These are phyloP conservation scores for Trametes sanguinea DNA, from an alignment of 768 basidiomycete genomes.

Conservation along the genomic window DNA sequence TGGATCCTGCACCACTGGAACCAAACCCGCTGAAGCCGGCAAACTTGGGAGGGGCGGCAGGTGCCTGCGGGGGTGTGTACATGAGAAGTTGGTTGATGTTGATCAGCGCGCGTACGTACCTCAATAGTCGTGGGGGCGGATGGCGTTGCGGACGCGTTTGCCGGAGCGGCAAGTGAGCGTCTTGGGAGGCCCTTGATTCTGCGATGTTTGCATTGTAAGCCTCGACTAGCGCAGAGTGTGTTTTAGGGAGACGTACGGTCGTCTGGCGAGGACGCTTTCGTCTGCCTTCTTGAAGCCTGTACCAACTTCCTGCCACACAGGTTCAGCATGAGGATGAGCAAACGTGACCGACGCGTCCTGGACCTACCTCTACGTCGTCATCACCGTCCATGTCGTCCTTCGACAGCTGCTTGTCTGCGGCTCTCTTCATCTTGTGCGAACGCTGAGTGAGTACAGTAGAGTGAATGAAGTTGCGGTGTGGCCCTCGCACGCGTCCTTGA, in stretches of 20 bases:
- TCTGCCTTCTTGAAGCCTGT: constrained; percentile 62
- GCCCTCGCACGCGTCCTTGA: constrained; percentile 10
- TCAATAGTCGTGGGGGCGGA: constrained; percentile 1
- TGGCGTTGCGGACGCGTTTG: constrained; percentile 20
- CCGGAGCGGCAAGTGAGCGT: constrained; percentile 34
- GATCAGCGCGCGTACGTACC: constrained; percentile 28
- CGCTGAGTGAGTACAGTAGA: not conserved
- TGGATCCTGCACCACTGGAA: constrained; percentile 36
- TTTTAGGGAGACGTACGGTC: constrained; percentile 49
- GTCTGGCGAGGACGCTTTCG: constrained; percentile 51
- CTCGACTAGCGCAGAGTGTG: not conserved
- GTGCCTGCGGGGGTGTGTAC: not conserved
- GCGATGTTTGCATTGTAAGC: not conserved
- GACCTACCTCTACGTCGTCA: constrained; percentile 37
- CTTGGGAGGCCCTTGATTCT: constrained; percentile 73
- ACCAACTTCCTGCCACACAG: constrained; percentile 41
- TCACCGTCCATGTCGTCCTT: constrained; percentile 54
- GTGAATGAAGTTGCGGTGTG: not conserved
- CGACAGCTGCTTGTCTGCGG: constrained; percentile 69
- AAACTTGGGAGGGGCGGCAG: constrained; percentile 44
- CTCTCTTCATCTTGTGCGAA: constrained; percentile 60
- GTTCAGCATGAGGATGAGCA: not conserved
- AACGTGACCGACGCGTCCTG: not conserved
- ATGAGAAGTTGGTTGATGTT: not conserved
- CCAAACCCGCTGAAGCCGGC: constrained; percentile 57